These are phyloP conservation scores for Cercospora canescens DNA, from an alignment of 2,329 filamentous ascomycete genomes.

Conservation along the genomic window DNA sequence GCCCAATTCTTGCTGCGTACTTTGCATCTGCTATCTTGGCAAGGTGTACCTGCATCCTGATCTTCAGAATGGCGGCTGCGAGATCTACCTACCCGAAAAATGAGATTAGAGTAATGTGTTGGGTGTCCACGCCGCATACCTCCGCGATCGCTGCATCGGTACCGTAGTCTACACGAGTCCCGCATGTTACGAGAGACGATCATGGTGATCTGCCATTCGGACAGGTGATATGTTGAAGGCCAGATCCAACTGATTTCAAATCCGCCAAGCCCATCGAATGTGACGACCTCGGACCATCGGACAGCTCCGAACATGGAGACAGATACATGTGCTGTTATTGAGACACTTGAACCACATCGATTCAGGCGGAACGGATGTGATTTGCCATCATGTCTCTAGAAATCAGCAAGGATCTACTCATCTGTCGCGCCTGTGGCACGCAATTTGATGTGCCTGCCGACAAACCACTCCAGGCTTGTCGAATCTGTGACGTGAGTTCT, in stretches of 20 bases:
- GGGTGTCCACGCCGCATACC: no score
- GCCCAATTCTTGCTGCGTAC: no score
- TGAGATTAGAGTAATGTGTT: no score
- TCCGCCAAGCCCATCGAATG: neutral
- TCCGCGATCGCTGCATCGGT: no score
- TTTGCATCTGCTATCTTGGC: no score
- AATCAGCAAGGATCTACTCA: conserved; percentile 45
- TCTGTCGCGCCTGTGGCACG: conserved; percentile 70
- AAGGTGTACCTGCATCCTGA: no score
- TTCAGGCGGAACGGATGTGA: neutral
- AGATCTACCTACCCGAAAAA: no score
- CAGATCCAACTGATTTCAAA: neutral
- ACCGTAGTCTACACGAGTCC: neutral
- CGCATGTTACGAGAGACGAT: neutral
- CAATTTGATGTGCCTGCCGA: conserved; percentile 61
- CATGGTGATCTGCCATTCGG: neutral
- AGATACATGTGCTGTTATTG: neutral
- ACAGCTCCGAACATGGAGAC: neutral
- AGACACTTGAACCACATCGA: neutral
- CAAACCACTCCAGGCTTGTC: conserved; percentile 56
- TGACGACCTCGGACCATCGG: neutral
- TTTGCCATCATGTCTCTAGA: neutral
- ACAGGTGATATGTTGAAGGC: neutral
- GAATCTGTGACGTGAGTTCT: conserved; percentile 67
- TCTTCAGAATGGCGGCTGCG: no score